Conservation (phyloP, 2,329 filamentous ascomycete species). For the Hypoxylon sp. region DNA sequence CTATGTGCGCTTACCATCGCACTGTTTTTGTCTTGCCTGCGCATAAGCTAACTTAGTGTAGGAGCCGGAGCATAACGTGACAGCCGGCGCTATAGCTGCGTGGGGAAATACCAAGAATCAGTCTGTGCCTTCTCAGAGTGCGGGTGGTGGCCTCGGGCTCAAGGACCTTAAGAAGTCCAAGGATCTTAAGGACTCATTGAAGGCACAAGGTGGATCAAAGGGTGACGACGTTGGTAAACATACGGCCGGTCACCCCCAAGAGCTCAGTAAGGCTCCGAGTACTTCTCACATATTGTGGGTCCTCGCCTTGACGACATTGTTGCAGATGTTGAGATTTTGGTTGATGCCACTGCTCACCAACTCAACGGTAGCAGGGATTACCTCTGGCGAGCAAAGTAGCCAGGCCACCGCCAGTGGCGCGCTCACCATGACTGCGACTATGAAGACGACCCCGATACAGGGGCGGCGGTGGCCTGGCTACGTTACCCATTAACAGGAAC, state of each 20-base stretch:
- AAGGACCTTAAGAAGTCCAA: no score
- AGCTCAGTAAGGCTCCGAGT: no score
- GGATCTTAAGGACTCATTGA: neutral
- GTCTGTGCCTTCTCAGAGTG: neutral
- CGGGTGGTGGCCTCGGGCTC: neutral
- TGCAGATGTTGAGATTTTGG: neutral
- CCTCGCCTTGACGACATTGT: no score
- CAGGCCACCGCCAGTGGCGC: no score
- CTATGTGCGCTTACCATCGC: neutral
- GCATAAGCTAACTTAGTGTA: constrained; percentile 35
- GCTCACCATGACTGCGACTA: neutral
- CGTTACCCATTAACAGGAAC: no score
- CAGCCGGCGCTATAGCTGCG: constrained; percentile 43
- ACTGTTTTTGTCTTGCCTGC: neutral
- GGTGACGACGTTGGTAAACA: neutral
- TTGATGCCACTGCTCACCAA: neutral
- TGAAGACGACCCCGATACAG: no score
- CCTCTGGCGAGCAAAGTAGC: neutral
- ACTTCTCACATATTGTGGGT: no score
- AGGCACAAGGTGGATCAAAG: constrained; percentile 7
- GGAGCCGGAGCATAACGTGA: constrained; percentile 51
- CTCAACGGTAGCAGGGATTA: neutral
- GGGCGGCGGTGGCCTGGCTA: no score
- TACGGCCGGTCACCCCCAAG: neutral
- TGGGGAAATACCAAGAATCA: constrained; percentile 43